Evolutionary conservation across 78 protist genomes (phyloP), one percentile per base, ranked within the genome.

Genomic region (Mantamonas sphyraenae): DNA sequence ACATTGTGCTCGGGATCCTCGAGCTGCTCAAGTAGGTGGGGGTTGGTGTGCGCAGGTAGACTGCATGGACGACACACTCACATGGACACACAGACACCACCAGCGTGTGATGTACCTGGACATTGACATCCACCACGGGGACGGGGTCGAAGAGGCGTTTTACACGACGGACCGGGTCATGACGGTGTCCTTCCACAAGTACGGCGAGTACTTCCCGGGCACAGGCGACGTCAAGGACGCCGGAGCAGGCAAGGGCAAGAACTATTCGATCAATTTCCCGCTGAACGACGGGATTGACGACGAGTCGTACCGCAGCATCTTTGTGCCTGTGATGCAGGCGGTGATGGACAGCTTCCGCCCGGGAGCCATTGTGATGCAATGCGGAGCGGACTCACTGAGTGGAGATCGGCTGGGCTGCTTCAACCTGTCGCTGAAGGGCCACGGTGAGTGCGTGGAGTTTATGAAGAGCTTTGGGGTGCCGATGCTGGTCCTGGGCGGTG

Each of bases 61-160:
- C n/a, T n/a, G n/a, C n/a, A n/a, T n/a, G n/a, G n/a, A 1, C 34
- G 20, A 34, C 30, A 8, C 74, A 30, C 60, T 3, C 31, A 10
- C 2, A 47, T 62, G 20, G 20, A 22, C 28, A 20, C 66, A 62
- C 38, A 73, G 74, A 35, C 78, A 73, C 64, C 90, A 91, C 73
- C 51, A 60, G 42, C 94, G 99, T 19, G 99, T 97, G 43, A 47
- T 97, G 31, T 94, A 95, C 85, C 89, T 97, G 57, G 99, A 97
- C 83, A 89, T 96, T 50, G 99, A 98, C 68, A 79, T 96, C 59
- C 99, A 97, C 74, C 99, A 97, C 64, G 98, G 97, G 9, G 98
- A 95, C 43, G 98, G 97, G 2, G 96, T 90, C 55, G 88, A 89
- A 47, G 87, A 86, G 68, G 98, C 98, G 30, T 96, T 96, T 71